These are phyloP conservation scores for Ogataea allantospora DNA, from an alignment of 805 yeast genomes.

Conservation along the genomic window DNA sequence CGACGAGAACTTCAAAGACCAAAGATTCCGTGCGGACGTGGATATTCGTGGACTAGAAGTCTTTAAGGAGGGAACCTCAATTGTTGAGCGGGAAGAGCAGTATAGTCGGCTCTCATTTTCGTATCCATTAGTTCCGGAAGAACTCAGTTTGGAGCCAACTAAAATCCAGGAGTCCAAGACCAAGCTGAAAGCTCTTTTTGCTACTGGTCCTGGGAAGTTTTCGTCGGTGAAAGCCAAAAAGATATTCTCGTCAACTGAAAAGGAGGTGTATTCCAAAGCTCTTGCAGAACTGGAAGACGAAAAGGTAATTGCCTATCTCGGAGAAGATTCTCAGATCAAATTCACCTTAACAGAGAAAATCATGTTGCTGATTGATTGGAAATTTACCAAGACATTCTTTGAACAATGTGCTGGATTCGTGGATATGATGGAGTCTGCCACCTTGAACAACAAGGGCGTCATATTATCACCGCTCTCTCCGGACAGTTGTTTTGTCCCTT, in stretches of 20 bases:
- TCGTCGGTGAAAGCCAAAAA: slow-evolving; percentile 44
- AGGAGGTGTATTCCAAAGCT: slow-evolving; percentile 49
- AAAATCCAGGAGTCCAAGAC: slow-evolving; percentile 39
- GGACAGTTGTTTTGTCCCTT: slow-evolving; percentile 60
- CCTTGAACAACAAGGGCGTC: slow-evolving; percentile 51
- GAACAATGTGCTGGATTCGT: slow-evolving; percentile 47
- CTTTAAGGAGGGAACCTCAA: slow-evolving; percentile 52
- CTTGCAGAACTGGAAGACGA: slow-evolving; percentile 50
- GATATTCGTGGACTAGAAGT: slow-evolving; percentile 37
- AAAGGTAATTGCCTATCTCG: slow-evolving; percentile 52
- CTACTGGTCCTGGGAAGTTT: slow-evolving; percentile 50
- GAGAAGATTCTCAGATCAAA: slow-evolving; percentile 49
- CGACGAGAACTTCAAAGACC: slow-evolving; percentile 48
- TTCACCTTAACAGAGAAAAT: slow-evolving; percentile 58
- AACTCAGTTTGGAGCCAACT: slow-evolving; percentile 19
- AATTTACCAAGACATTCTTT: slow-evolving; percentile 40
- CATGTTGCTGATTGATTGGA: slow-evolving; percentile 37
- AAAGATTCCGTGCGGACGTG: slow-evolving; percentile 39
- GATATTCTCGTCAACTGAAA: slow-evolving; percentile 45
- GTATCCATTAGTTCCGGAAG: slow-evolving; percentile 27
- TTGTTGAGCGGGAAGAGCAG: slow-evolving; percentile 66
- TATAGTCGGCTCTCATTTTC: slow-evolving; percentile 47
- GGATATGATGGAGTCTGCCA: slow-evolving; percentile 39
- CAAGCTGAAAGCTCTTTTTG: slow-evolving; percentile 54
- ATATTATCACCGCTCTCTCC: slow-evolving; percentile 53